Percentiles rank a stretch among this genome's conserved stretches.
phyloP scores from a whole-genome alignment of 2,329 filamentous ascomycete genomes.

The Epichloe uncinata region DNA sequence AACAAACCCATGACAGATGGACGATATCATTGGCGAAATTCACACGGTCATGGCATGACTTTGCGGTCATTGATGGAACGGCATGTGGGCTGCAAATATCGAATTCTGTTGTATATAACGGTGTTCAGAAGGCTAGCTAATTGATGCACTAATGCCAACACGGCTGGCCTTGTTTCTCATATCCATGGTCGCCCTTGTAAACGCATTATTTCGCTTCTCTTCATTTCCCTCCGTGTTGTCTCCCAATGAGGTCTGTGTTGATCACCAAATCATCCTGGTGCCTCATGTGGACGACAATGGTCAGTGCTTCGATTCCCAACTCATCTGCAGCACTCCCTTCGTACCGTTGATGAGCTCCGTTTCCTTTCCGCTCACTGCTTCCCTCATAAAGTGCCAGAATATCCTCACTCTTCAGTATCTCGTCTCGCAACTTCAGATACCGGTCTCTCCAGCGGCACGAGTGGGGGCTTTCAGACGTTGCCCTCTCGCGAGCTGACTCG shows the following conservation, averaged over 20 bases:
- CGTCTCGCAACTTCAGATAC: slow-evolving; percentile 26
- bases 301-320: slow-evolving; percentile 33
- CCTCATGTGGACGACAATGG: slow-evolving; percentile 36
- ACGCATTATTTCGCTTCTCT: background rate
- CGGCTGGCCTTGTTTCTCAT: too few species aligned
- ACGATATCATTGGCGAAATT: too few species aligned
- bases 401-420: slow-evolving; percentile 28
- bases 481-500: background rate
- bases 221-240: background rate
- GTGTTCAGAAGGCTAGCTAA: background rate
- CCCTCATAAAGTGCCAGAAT: slow-evolving; percentile 18
- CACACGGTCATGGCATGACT: too few species aligned
- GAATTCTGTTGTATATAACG: too few species aligned
- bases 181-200: background rate
- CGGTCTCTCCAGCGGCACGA: slow-evolving; percentile 29
- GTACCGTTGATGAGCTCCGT: background rate
- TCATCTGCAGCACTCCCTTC: slow-evolving; percentile 14
- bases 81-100: too few species aligned
- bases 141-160: background rate
- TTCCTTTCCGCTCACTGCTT: slow-evolving; percentile 6
- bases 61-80: too few species aligned
- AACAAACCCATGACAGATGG: background rate
- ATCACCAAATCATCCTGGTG: slow-evolving; percentile 38
- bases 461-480: slow-evolving; percentile 13
- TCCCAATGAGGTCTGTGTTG: slow-evolving; percentile 26